Base-by-base conservation (phyloP, 2,329 filamentous ascomycete genomes). In the Colletotrichum caudatum region DNA sequence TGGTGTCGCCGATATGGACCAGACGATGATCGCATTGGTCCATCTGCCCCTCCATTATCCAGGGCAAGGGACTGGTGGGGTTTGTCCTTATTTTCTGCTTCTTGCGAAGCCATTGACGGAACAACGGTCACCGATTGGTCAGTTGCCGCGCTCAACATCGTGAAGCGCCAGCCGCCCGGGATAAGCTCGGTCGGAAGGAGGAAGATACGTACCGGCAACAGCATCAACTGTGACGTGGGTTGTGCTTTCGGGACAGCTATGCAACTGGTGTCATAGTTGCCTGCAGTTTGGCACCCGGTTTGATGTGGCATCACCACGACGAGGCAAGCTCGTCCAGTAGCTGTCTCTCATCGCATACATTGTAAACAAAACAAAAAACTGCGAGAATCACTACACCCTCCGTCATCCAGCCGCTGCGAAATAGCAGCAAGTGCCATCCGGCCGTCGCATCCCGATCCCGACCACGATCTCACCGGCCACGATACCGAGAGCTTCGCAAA, bases 171-270 rank as follows among this genome's bases (percentile, higher is more conserved):
- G 33, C 59, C 39, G 23, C 65, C 23, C 69, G 69, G 69, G 23
- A 50, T 18, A 64, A 60, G 8, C n/a, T 72, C 69, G 69, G 69
- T 61, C 33, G 5, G 8, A 7, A n/a, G 9, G 14, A 9, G 3
- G 14, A 33, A 23, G 5, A 26, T 53, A 69, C 59, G 69, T 72
- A 54, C 46, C n/a, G 54, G 3, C 18, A 11, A 12, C 23, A 54
- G 46, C 59, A 54, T 33, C 20, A 44, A 53, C 41, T 63, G 69
- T 72, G 69, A 72, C 69, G 69, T 72, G 65, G 65, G 65, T 66
- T 70, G 67, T 66, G 50, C 60, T 67, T 68, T 72, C 12, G 64
- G 64, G 69, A 72, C 69, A 72, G 69, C 59, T 72, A 33, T 72
- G 53, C 69, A 57, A 68, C 56, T 54, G 46, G 39, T 62, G 37